Evolutionary conservation across 768 basidiomycete genomes (phyloP).

Genomic region (Fomitopsis serialis): DNA sequence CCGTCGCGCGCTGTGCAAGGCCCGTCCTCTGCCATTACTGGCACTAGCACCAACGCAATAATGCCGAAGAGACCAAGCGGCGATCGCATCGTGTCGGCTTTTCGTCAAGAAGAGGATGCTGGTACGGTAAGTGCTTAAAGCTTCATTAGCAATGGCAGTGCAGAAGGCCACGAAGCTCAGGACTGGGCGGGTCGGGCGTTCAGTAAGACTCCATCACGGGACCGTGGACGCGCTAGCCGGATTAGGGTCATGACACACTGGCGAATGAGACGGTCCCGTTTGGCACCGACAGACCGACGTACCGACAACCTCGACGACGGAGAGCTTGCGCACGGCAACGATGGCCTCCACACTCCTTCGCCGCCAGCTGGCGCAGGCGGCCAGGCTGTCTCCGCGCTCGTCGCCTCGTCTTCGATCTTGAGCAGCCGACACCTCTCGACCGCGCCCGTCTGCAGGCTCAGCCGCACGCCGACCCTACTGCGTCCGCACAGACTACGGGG

Average conservation of each 20-base stretch:
- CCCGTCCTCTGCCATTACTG: slow-evolving; percentile 32
- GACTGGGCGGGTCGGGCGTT: neutral
- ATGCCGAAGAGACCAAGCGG: neutral
- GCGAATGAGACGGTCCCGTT: slow-evolving; percentile 26
- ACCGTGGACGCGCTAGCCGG: slow-evolving; percentile 16
- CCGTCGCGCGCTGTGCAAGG: slow-evolving; percentile 56
- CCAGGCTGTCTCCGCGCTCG: slow-evolving; percentile 27
- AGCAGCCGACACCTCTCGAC: slow-evolving; percentile 33
- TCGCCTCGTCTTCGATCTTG: slow-evolving; percentile 18
- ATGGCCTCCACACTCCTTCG: slow-evolving; percentile 70
- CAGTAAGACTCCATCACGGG: neutral
- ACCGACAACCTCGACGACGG: slow-evolving; percentile 20
- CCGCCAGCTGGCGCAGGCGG: slow-evolving; percentile 43
- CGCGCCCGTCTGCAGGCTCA: slow-evolving; percentile 29
- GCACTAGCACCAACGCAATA: slow-evolving; percentile 7
- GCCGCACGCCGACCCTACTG: slow-evolving; percentile 17
- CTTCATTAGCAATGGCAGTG: too few relatives aligned
- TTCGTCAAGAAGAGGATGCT: neutral
- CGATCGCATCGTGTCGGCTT: slow-evolving; percentile 1
- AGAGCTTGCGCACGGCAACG: slow-evolving; percentile 26
- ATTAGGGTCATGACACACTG: slow-evolving; percentile 8
- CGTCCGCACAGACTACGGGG: slow-evolving; percentile 22
- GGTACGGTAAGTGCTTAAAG: neutral
- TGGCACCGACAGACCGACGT: slow-evolving; percentile 18
- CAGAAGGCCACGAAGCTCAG: neutral